phyloP scores from a whole-genome alignment of 306 rosid species.

The Alnus glutinosa region DNA sequence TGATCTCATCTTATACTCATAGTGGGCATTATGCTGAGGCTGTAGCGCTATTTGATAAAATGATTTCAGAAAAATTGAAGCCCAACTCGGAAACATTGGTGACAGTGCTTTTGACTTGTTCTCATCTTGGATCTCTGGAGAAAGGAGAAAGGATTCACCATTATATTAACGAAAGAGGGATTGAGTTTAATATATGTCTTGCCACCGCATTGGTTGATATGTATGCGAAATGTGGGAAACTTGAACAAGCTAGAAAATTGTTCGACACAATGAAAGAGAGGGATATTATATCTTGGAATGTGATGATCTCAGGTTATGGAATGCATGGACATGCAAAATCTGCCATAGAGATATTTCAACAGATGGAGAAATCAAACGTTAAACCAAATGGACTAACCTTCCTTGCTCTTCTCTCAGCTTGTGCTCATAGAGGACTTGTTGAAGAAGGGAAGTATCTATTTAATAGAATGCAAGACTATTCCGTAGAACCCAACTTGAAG shows the following conservation, averaged over 20 bases:
- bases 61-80: conserved; percentile 48
- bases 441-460: conserved; percentile 68
- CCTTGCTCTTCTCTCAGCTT: conserved; percentile 76
- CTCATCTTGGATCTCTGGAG: conserved; percentile 63
- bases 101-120: conserved; percentile 63
- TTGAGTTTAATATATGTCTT: conserved; percentile 54
- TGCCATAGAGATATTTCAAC: conserved; percentile 54
- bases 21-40: conserved; percentile 48
- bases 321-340: conserved; percentile 63
- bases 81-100: conserved; percentile 60
- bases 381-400: conserved; percentile 67
- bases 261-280: conserved; percentile 59
- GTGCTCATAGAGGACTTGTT: conserved; percentile 64
- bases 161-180: conserved; percentile 44
- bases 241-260: conserved; percentile 55
- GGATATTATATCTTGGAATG: conserved; percentile 74
- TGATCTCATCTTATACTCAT: conserved; percentile 62
- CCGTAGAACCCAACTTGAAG: conserved; percentile 58
- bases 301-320: conserved; percentile 73
- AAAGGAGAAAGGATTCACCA: conserved; percentile 54
- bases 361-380: conserved; percentile 61
- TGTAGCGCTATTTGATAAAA: conserved; percentile 45
- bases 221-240: conserved; percentile 82
- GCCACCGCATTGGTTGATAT: conserved; percentile 73
- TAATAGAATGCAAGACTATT: conserved; percentile 48